These are phyloP conservation scores for Diplodia scrobiculata DNA, from an alignment of 2,329 filamentous ascomycete genomes.

Conservation along the genomic window DNA sequence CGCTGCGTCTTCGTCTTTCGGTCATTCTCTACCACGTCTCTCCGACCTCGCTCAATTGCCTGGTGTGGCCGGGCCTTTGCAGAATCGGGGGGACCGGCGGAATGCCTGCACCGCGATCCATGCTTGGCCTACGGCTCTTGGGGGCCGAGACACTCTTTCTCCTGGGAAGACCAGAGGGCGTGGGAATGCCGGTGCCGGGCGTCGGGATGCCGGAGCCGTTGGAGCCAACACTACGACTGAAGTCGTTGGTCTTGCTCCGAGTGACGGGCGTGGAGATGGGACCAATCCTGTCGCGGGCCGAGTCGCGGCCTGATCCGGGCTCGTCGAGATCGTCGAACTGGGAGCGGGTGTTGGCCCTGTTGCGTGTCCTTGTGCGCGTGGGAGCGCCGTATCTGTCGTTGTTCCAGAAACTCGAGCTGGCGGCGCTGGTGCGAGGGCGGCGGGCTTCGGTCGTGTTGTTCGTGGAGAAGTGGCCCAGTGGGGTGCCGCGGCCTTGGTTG, in stretches of 20 bases:
- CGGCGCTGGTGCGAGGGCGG: slow-evolving; percentile 42
- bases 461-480: slow-evolving; percentile 17
- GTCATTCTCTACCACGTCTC: slow-evolving; percentile 56
- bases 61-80: slow-evolving; percentile 30
- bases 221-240: slow-evolving; percentile 56
- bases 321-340: slow-evolving; percentile 25
- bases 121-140: slow-evolving; percentile 47
- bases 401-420: slow-evolving; percentile 9
- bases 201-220: slow-evolving; percentile 44
- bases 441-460: slow-evolving; percentile 21
- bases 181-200: slow-evolving; percentile 55
- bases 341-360: slow-evolving; percentile 19
- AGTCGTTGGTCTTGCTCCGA: slow-evolving; percentile 37
- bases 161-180: slow-evolving; percentile 52
- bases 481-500: slow-evolving; percentile 9
- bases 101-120: slow-evolving; percentile 33
- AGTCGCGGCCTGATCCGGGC: background rate
- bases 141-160: slow-evolving; percentile 47
- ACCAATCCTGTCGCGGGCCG: background rate
- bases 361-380: slow-evolving; percentile 14
- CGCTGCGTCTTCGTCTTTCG: slow-evolving; percentile 15
- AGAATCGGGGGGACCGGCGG: slow-evolving; percentile 2
- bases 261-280: slow-evolving; percentile 43
- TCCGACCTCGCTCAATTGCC: slow-evolving; percentile 58
- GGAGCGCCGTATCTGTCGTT: slow-evolving; percentile 19